Evolutionary conservation across 2,329 filamentous ascomycete species (phyloP), one percentile per base, ranked within the genome.

Genomic region (Cercospora nicotianae): DNA sequence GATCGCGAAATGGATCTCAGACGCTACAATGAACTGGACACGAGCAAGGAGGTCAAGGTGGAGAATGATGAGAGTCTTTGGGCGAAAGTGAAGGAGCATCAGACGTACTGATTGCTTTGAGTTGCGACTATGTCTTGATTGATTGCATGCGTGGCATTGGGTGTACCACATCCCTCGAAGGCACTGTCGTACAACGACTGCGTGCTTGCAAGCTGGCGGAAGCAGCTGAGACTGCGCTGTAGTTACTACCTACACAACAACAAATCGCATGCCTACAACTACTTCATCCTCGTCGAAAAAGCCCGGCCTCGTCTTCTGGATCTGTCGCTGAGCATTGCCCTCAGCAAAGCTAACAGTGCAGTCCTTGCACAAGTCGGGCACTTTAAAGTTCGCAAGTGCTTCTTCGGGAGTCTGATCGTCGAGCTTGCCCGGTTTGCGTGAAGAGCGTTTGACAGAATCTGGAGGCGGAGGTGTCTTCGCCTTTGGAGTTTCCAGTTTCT

Each of bases 1-100:
- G 89, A 88, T 72, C 85, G 84, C 76, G 83, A 86, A 8, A 92
- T 92, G 89, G 90, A 92, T 77, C 77, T 92, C 69, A 82, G 89
- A 64, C 82, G 90, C 57, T 85, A 87, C 70, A 87, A 91, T 77
- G 90, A 93, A 79, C 28, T 64, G 36, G 87, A 90, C 70, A 87
- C 85, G 7, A 83, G 79, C 71, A 81, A 83, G 67, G 70, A 75
- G 65, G 75, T 79, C 16, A 67, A 67, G 16, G 77, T 79, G 4
- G 77, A 79, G 74, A 70, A 71, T 67, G 76, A 79, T 65, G 67
- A 70, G 39, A 64, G 67, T 48, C 63, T 79, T 16, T 79, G 77
- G 77, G 75, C 76, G 72, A 74, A 71, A 39, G 75, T 77, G 33
- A 77, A 75, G 74, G 73, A 76, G 73, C 73, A 78, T 67, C 77